A percentile compares a stretch with the other conserved stretches of the same genome.
These are phyloP conservation scores for Chaetomium sp. DNA, from an alignment of 2,329 filamentous ascomycete species.

Conservation along the genomic window DNA sequence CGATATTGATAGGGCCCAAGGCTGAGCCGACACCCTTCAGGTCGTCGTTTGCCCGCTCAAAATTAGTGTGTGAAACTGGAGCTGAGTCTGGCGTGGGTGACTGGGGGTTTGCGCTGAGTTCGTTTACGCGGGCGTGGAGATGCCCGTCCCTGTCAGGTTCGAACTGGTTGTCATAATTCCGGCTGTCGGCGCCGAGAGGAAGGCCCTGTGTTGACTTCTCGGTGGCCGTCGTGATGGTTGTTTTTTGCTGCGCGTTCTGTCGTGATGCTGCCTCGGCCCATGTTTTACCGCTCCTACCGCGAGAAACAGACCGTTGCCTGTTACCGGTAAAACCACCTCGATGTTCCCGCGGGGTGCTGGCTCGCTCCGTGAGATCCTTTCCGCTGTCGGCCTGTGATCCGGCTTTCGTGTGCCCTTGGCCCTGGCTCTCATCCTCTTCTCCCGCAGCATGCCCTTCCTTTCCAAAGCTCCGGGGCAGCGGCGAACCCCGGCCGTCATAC, in stretches of 20 bases:
- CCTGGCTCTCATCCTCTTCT: not conserved
- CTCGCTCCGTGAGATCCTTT: conserved; percentile 29
- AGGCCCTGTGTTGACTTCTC: not conserved
- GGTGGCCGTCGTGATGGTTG: not conserved
- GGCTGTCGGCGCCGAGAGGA: not conserved
- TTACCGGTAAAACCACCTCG: not conserved
- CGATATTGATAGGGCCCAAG: not conserved
- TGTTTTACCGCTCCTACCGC: not conserved
- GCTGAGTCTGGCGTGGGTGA: not conserved
- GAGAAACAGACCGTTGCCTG: not conserved
- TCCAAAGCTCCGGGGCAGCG: not conserved
- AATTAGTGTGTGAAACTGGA: not conserved
- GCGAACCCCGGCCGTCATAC: too few relatives aligned
- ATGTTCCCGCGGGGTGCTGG: conserved; percentile 13
- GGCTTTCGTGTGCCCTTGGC: conserved; percentile 14
- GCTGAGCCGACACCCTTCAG: conserved; percentile 30
- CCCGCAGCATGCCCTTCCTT: not conserved
- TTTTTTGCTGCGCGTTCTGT: not conserved
- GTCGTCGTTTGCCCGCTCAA: conserved; percentile 14
- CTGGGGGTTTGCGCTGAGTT: too few relatives aligned
- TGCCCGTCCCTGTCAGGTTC: not conserved
- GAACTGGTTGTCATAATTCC: not conserved
- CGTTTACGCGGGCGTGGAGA: not conserved
- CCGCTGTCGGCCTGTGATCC: conserved; percentile 28
- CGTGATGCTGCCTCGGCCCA: not conserved